These are phyloP conservation scores for Cyberlindnera mississippiensis DNA, from an alignment of 805 yeast genomes.

Conservation along the genomic window DNA sequence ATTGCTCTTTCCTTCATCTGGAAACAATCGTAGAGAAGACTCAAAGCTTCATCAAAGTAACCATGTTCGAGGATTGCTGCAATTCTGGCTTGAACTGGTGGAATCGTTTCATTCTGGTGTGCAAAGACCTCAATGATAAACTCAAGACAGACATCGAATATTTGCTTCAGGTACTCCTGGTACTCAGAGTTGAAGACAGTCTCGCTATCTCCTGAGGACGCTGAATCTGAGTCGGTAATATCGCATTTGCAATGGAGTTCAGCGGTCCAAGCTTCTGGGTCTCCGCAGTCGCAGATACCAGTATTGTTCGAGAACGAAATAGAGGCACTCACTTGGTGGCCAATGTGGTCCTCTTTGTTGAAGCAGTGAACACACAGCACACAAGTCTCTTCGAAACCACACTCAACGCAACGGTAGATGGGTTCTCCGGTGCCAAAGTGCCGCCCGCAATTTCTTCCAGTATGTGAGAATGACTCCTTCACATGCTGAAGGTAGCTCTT, in stretches of 20 bases:
- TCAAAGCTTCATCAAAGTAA: background rate
- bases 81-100: constrained; percentile 27
- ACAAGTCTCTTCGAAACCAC: constrained; percentile 77
- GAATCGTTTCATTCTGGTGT: constrained; percentile 36
- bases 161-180: constrained; percentile 13
- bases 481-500: constrained; percentile 5
- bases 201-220: constrained; percentile 34
- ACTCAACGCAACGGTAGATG: constrained; percentile 68
- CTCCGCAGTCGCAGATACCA: constrained; percentile 75
- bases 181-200: constrained; percentile 8
- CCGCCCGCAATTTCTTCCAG: constrained; percentile 66
- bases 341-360: constrained; percentile 61
- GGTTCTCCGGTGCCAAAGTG: constrained; percentile 58
- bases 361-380: constrained; percentile 73
- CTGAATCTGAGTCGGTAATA: constrained; percentile 22
- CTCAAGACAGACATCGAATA: constrained; percentile 37
- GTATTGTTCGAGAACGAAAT: constrained; percentile 28
- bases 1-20: constrained; percentile 2
- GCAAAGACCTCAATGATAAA: constrained; percentile 41
- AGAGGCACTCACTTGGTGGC: constrained; percentile 53
- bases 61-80: background rate
- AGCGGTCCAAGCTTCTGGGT: constrained; percentile 70
- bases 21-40: constrained; percentile 5
- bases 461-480: constrained; percentile 32
- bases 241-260: constrained; percentile 45